Evolutionary conservation across 2,329 filamentous ascomycete species (phyloP).

Genomic region (Xylariaceae sp.): DNA sequence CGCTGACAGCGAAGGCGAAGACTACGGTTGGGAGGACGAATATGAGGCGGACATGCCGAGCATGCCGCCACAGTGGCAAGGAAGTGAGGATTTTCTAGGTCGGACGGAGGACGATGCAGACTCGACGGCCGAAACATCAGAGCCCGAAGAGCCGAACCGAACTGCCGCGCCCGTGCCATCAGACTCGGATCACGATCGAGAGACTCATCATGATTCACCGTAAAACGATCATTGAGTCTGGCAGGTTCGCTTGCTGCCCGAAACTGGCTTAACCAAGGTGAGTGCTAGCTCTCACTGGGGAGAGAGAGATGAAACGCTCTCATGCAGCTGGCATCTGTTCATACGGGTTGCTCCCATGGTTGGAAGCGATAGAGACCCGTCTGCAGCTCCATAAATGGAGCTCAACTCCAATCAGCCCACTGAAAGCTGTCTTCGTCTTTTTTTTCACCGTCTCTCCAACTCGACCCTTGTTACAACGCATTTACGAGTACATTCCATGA

Average conservation of each 20-base stretch:
- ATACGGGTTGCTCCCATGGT: conserved; percentile 1
- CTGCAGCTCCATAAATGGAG: conserved; percentile 8
- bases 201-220: conserved; percentile 1
- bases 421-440: conserved; percentile 1
- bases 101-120: conserved; percentile 40
- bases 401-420: neutral
- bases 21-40: conserved; percentile 67
- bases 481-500: neutral
- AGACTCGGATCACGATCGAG: conserved; percentile 2
- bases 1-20: conserved; percentile 59
- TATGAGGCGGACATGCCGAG: conserved; percentile 57
- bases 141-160: conserved; percentile 11
- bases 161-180: neutral
- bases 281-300: conserved; percentile 1
- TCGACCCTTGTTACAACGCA: neutral
- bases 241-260: conserved; percentile 10
- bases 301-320: neutral
- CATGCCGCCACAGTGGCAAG: conserved; percentile 62
- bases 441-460: conserved; percentile 3
- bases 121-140: conserved; percentile 30
- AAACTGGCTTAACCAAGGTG: conserved; percentile 7
- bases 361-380: conserved; percentile 3
- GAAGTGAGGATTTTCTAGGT: conserved; percentile 57
- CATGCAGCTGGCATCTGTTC: conserved; percentile 2
- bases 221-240: conserved; percentile 1